Evolutionary conservation across 345 rosid genomes (phyloP).

Genomic region (Salix koriyanagi): DNA sequence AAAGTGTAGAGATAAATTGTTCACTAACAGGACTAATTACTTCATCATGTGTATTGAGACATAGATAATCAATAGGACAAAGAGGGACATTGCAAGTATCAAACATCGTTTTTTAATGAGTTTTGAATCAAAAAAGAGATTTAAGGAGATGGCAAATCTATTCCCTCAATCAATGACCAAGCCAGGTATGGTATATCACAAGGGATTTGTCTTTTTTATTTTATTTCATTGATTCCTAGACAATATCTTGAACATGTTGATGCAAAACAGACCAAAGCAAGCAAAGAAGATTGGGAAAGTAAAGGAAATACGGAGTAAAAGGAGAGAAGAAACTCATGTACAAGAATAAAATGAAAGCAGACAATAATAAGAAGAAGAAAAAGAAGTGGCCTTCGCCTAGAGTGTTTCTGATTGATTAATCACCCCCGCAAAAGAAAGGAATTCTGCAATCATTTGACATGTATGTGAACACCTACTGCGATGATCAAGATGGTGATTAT

Average conservation of each 20-base stretch:
- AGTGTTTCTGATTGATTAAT: neutral
- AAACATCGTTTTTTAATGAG: no score
- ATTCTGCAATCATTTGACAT: constrained; percentile 26
- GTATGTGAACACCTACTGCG: constrained; percentile 67
- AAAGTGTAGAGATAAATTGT: neutral
- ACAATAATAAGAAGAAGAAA: neutral
- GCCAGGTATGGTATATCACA: no score
- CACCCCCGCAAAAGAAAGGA: neutral
- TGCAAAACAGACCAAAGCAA: neutral
- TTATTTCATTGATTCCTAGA: no score
- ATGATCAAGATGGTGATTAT: constrained; percentile 70
- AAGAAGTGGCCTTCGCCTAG: neutral
- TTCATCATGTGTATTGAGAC: neutral
- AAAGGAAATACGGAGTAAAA: neutral
- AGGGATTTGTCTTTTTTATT: no score
- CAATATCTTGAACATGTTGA: neutral
- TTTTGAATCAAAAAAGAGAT: no score
- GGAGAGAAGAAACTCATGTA: neutral
- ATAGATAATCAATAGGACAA: neutral
- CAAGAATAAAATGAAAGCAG: neutral
- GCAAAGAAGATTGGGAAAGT: neutral
- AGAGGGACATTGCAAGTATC: neutral
- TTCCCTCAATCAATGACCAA: no score
- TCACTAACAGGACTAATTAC: neutral
- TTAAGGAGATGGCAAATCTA: neutral